Percentiles rank a stretch among this genome's conserved stretches.
Evolutionary conservation across 148 eudicot species (phyloP).

Genomic region (Pharnaceum exiguum): DNA sequence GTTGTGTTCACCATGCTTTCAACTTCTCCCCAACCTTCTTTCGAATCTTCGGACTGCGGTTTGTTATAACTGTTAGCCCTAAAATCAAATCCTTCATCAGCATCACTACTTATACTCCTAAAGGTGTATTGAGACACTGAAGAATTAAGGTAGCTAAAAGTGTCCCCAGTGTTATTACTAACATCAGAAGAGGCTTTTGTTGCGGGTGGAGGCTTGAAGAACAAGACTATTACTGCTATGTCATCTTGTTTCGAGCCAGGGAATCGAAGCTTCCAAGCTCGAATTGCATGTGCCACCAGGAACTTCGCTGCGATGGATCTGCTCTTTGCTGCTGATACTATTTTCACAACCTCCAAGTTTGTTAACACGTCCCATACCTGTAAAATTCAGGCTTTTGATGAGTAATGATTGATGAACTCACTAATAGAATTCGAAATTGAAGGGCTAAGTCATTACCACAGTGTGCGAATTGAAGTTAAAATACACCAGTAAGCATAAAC

Average conservation of each 20-base stretch:
- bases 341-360: constrained; percentile 63
- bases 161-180: constrained; percentile 27
- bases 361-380: constrained; percentile 91
- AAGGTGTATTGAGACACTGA: constrained; percentile 24
- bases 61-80: constrained; percentile 3
- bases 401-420: no score
- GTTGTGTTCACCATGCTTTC: constrained; percentile 18
- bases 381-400: neutral
- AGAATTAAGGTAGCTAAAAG: constrained; percentile 32
- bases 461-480: no score
- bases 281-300: constrained; percentile 46
- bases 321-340: constrained; percentile 54
- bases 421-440: no score
- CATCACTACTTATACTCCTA: constrained; percentile 26
- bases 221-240: constrained; percentile 59
- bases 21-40: constrained; percentile 22
- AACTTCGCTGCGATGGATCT: constrained; percentile 67
- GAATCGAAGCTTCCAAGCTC: constrained; percentile 67
- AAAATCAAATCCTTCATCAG: constrained; percentile 23
- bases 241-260: constrained; percentile 70
- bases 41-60: constrained; percentile 4
- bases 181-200: constrained; percentile 37
- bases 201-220: constrained; percentile 41
- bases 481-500: no score
- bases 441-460: no score